These are phyloP conservation scores for Chaetomium olivaceum DNA, from an alignment of 2,329 filamentous ascomycete species.

Conservation along the genomic window DNA sequence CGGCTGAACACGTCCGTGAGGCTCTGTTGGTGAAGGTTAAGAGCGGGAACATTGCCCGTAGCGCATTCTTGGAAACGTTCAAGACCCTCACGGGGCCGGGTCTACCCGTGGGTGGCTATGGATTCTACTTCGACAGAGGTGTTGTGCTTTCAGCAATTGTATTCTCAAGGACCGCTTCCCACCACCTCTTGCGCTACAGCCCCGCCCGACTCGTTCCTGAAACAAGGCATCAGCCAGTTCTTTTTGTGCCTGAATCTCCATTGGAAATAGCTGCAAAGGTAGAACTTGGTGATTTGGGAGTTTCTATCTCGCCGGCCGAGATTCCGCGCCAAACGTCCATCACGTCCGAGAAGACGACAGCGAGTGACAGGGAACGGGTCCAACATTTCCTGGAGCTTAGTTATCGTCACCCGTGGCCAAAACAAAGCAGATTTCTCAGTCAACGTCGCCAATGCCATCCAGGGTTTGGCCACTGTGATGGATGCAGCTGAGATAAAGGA, in stretches of 20 bases:
- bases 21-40: too few relatives aligned
- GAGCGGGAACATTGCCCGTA: neutral
- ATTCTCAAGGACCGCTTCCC: neutral
- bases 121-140: neutral
- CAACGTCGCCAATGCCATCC: too few relatives aligned
- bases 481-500: neutral
- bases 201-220: neutral
- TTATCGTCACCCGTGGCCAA: neutral
- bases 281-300: neutral
- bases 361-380: too few relatives aligned
- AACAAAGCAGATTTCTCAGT: neutral
- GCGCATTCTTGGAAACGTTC: neutral
- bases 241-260: neutral
- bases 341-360: neutral
- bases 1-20: too few relatives aligned
- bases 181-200: neutral
- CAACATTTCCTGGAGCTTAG: neutral
- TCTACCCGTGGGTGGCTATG: neutral
- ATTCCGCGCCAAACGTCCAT: neutral
- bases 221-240: neutral
- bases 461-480: neutral
- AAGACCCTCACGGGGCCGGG: neutral
- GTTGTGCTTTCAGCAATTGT: neutral
- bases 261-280: neutral
- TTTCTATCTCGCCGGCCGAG: neutral